Evolutionary conservation across 2,329 filamentous ascomycete genomes (phyloP).

Genomic region (Thyridium curvatum): DNA sequence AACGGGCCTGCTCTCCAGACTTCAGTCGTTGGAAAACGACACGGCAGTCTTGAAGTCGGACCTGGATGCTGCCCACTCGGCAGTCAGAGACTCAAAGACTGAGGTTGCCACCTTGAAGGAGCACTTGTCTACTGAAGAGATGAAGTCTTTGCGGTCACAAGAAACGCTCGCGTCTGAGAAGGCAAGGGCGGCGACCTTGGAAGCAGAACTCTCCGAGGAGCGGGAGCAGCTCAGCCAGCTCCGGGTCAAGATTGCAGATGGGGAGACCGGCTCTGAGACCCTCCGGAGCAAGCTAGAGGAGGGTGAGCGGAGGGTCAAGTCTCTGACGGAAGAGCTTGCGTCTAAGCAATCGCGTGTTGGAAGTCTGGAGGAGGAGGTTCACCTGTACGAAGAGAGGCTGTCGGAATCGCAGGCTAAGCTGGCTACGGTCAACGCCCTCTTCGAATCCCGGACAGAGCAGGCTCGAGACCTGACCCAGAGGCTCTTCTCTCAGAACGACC

Average conservation of each 20-base stretch:
- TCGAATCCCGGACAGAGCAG: conserved; percentile 64
- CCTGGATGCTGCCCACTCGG: conserved; percentile 51
- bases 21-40: conserved; percentile 54
- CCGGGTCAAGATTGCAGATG: conserved; percentile 68
- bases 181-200: conserved; percentile 46
- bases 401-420: conserved; percentile 47
- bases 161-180: conserved; percentile 48
- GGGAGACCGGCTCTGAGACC: conserved; percentile 76
- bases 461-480: conserved; percentile 80
- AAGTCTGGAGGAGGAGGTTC: conserved; percentile 69
- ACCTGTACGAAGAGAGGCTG: conserved; percentile 60
- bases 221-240: conserved; percentile 63
- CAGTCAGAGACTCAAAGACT: conserved; percentile 46
- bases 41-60: conserved; percentile 56
- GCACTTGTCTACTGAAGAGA: conserved; percentile 45
- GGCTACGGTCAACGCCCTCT: conserved; percentile 44
- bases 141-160: conserved; percentile 41
- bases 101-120: conserved; percentile 51
- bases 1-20: conserved; percentile 52
- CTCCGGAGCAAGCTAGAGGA: conserved; percentile 69
- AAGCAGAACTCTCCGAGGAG: conserved; percentile 55
- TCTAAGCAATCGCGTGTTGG: conserved; percentile 71
- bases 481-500: conserved; percentile 77
- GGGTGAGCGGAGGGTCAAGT: conserved; percentile 64
- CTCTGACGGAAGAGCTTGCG: conserved; percentile 64